phyloP scores from a whole-genome alignment of 495 filamentous ascomycete genomes.

The Lentithecium fluviatile region DNA sequence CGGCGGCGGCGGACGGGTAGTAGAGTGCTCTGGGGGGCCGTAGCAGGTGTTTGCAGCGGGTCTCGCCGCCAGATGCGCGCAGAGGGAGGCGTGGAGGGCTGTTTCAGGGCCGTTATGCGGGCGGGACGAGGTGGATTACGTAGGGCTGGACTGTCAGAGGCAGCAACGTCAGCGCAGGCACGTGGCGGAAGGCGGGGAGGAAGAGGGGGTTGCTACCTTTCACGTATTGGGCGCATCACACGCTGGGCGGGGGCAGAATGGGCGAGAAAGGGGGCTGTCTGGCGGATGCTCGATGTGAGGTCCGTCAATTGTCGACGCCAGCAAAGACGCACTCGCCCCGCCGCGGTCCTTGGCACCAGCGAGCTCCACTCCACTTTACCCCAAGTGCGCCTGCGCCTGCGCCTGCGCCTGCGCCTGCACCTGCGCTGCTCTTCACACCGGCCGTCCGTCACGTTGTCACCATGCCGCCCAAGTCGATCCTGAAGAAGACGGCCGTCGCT shows the following conservation, averaged over 20 bases:
- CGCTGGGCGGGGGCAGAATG: neutral
- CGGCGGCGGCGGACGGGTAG: neutral
- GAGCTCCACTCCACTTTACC: neutral
- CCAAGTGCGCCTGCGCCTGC: neutral
- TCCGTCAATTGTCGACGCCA: too few relatives aligned
- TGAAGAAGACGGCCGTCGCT: slow-evolving; percentile 53
- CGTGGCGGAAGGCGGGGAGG: neutral
- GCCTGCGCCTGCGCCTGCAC: too few relatives aligned
- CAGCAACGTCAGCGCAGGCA: slow-evolving; percentile 10
- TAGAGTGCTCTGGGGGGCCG: slow-evolving; percentile 26
- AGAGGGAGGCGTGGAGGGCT: slow-evolving; percentile 3
- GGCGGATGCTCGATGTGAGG: neutral
- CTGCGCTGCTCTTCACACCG: too few relatives aligned
- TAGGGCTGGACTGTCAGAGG: slow-evolving; percentile 19
- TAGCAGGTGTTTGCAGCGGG: slow-evolving; percentile 31
- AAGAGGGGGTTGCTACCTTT: neutral
- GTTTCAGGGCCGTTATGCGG: slow-evolving; percentile 6
- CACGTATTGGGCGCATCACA: neutral
- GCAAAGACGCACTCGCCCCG: too few relatives aligned
- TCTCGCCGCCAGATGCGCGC: slow-evolving; percentile 4
- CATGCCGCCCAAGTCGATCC: slow-evolving; percentile 50
- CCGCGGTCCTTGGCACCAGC: slow-evolving; percentile 9
- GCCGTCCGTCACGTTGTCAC: neutral
- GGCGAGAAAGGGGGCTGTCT: neutral
- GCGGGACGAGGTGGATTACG: slow-evolving; percentile 17